Percentiles rank a stretch among this genome's conserved stretches.
Evolutionary conservation across 345 rosid species (phyloP).

Genomic region (Eucalyptus viminalis): DNA sequence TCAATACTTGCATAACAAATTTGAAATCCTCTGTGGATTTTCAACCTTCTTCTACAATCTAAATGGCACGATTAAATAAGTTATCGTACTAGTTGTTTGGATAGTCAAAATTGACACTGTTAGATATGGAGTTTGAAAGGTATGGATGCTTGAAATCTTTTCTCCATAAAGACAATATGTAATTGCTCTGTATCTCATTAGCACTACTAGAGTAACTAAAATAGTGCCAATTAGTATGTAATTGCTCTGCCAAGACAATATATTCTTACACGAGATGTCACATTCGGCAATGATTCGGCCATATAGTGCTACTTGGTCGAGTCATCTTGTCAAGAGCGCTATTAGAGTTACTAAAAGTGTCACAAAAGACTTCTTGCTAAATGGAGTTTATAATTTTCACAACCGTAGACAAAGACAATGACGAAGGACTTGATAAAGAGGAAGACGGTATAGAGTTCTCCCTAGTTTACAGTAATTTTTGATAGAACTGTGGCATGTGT

Average conservation of each 20-base stretch:
- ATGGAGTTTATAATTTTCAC: neutral
- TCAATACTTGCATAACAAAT: neutral
- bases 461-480: neutral
- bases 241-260: neutral
- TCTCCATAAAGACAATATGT: neutral
- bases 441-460: neutral
- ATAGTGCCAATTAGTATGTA: neutral
- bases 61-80: neutral
- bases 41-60: neutral
- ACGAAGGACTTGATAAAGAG: neutral
- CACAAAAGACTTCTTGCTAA: neutral
- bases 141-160: neutral
- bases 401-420: neutral
- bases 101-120: neutral
- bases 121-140: neutral
- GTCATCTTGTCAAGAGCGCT: neutral
- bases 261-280: neutral
- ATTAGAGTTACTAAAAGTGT: neutral
- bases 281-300: neutral
- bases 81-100: neutral
- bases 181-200: neutral
- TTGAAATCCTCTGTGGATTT: neutral
- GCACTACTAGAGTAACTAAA: neutral
- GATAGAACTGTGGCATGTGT: fast-evolving
- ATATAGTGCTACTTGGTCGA: neutral